These are phyloP conservation scores for Iodosphaeria phyllophila DNA, from an alignment of 2,329 filamentous ascomycete species.

Conservation along the genomic window DNA sequence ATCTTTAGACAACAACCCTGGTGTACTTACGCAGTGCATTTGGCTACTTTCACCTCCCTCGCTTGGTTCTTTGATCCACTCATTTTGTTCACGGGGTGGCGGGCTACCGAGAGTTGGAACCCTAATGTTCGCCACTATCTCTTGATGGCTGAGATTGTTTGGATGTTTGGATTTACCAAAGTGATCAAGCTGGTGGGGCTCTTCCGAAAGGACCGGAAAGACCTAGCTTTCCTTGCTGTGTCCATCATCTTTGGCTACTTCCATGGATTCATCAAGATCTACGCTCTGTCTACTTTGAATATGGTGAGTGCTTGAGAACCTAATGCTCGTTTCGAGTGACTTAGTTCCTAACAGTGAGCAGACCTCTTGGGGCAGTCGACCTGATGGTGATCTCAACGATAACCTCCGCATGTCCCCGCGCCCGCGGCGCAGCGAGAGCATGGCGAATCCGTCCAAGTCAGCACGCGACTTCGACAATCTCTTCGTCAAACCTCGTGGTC, in stretches of 20 bases:
- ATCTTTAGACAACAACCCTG: conserved; percentile 65
- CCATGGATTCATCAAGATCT: conserved; percentile 82
- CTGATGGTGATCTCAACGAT: conserved; percentile 76
- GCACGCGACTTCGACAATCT: conserved; percentile 12
- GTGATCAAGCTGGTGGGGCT: conserved; percentile 79
- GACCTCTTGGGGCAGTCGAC: conserved; percentile 92
- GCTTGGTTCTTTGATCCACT: conserved; percentile 63
- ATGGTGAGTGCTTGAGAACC: conserved; percentile 39
- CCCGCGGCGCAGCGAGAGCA: conserved; percentile 18
- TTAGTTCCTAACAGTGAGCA: conserved; percentile 18
- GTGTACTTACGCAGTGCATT: conserved; percentile 83
- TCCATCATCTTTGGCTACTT: conserved; percentile 85
- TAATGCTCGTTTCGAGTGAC: conserved; percentile 1
- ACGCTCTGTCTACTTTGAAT: conserved; percentile 64
- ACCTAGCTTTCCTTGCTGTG: conserved; percentile 63
- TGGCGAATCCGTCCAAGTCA: conserved; percentile 14
- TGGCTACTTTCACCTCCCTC: conserved; percentile 82
- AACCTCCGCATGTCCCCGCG: conserved; percentile 42
- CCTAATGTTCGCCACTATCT: conserved; percentile 30
- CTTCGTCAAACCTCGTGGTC: conserved; percentile 3
- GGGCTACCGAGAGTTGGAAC: conserved; percentile 45
- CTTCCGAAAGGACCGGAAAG: conserved; percentile 67
- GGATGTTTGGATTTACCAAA: conserved; percentile 72
- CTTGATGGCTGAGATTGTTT: conserved; percentile 43
- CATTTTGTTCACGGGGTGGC: conserved; percentile 49